phyloP scores from a whole-genome alignment of 2,329 filamentous ascomycete genomes.

The Ophiostoma perfectum region DNA sequence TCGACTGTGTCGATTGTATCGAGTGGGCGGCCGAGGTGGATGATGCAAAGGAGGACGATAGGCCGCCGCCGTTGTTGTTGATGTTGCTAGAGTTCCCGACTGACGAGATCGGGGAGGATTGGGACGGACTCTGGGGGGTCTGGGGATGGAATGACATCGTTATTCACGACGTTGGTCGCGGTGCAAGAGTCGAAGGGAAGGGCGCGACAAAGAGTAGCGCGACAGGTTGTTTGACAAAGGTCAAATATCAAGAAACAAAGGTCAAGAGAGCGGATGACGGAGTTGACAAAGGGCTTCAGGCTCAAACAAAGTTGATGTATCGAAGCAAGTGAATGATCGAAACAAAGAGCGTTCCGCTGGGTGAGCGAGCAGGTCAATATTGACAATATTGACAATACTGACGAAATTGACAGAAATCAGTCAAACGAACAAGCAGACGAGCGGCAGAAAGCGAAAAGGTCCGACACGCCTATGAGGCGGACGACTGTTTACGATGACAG shows the following conservation, averaged over 20 bases:
- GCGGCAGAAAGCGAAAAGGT: not conserved
- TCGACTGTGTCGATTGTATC: not conserved
- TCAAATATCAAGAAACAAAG: slow-evolving; percentile 1
- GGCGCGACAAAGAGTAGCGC: no score
- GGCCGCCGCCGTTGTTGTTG: slow-evolving; percentile 30
- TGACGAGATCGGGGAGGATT: slow-evolving; percentile 46
- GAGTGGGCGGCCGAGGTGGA: slow-evolving; percentile 32
- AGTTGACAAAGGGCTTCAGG: not conserved
- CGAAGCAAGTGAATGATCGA: slow-evolving; percentile 17
- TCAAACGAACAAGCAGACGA: no score
- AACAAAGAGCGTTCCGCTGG: slow-evolving; percentile 4
- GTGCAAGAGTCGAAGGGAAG: not conserved
- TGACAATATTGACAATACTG: no score
- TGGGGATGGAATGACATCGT: slow-evolving; percentile 63
- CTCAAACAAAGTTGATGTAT: not conserved
- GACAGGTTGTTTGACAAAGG: no score
- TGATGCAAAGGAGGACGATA: slow-evolving; percentile 39
- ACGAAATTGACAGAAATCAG: no score
- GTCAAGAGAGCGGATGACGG: not conserved
- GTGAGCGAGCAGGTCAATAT: no score
- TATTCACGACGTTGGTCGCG: slow-evolving; percentile 28
- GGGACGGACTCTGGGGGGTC: slow-evolving; percentile 62
- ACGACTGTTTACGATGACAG: slow-evolving; percentile 17
- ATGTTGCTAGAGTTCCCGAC: slow-evolving; percentile 40
- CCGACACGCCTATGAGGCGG: slow-evolving; percentile 21